Conservation (phyloP, 345 rosid species). For the Citrus trifoliata region DNA sequence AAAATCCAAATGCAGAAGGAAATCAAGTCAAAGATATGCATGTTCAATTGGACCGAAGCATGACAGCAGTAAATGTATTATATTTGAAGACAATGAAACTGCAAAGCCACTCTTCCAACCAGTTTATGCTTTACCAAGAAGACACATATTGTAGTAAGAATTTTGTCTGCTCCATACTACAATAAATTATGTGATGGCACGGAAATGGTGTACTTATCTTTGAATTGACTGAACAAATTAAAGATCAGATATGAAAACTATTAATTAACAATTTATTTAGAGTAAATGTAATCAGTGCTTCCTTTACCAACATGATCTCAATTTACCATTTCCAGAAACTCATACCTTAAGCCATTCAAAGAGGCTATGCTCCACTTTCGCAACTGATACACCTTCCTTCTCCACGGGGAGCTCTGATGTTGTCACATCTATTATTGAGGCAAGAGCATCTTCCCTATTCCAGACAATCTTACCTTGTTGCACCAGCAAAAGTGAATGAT, state of each 20-base stretch:
- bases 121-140: neutral
- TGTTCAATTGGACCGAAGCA: neutral
- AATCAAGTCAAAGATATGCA: constrained; percentile 2
- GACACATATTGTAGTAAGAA: neutral
- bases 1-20: constrained; percentile 17
- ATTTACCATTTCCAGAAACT: constrained; percentile 7
- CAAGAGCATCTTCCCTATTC: constrained; percentile 95
- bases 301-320: neutral
- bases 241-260: neutral
- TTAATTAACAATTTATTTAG: neutral
- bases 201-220: neutral
- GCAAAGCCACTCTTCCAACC: neutral
- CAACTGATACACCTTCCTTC: constrained; percentile 85
- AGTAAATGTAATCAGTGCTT: constrained; percentile 1
- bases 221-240: neutral
- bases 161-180: neutral
- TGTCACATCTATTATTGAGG: constrained; percentile 81
- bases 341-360: constrained; percentile 96
- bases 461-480: constrained; percentile 96
- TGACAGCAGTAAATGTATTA: neutral
- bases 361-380: constrained; percentile 89
- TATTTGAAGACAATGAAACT: neutral
- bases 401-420: constrained; percentile 87
- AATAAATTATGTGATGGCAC: neutral
- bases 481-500: constrained; percentile 84